Evolutionary conservation across 2,329 filamentous ascomycete genomes (phyloP), one percentile per base, ranked within the genome.

Genomic region (Elsinoe perseae): DNA sequence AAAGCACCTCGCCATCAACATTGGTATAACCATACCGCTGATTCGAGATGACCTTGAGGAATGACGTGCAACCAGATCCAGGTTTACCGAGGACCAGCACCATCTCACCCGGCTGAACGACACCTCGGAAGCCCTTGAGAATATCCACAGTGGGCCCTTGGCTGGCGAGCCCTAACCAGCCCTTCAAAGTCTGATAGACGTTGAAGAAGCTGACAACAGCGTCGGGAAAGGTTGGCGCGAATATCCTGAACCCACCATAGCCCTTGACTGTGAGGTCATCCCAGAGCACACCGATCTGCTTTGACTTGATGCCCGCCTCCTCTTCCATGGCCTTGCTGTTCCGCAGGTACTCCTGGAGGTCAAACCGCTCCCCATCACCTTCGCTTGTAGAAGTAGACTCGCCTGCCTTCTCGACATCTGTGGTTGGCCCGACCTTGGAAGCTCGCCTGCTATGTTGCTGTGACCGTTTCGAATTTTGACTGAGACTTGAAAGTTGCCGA

Each of bases 61-160:
- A 78, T 0, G 77, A 77, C 0, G 78, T 80, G 61, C 78, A 80
- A 34, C 78, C 78, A 30, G 70, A 73, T 0, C 88, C 88, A 0
- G 89, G 89, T 60, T 84, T 80, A 20, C 89, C 89, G 5, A 95
- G 76, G 0, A 95, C 89, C 1, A 95, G 76, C 0, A 92, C 80
- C 89, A 95, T 95, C 75, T 95, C 90, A 1, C 90, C 91, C 0
- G 89, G 87, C 61, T 85, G 83, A 57, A 83, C 81, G 1, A 77
- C 70, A 48, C 74, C 86, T 53, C 76, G 77, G 72, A 91, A 93
- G 61, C 80, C 76, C 59, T 88, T 78, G 21, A 95, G 72, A 44
- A 95, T 84, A 4, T 88, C 84, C 38, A 84, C 80, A 9, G 53
- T 56, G 6, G 53, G 42, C 8, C 53, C 53, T 9, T 30, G 53